Conservation (phyloP, 257 asterid species). For the Solanum peruvianum region DNA sequence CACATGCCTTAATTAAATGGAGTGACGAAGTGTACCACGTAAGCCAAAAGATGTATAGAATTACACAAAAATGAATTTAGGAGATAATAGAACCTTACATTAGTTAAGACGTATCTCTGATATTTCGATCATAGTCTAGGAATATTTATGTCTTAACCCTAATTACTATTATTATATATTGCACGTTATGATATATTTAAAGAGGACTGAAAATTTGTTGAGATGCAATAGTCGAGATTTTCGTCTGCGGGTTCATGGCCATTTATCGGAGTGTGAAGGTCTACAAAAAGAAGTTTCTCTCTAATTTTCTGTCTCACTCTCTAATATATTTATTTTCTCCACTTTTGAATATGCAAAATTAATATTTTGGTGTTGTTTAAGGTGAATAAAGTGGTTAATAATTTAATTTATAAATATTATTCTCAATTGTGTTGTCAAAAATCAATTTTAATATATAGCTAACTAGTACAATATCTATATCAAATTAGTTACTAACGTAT, state of each 20-base stretch:
- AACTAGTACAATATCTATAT: background rate
- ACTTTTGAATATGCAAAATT: background rate
- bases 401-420: background rate
- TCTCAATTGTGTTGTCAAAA: background rate
- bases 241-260: slow-evolving; percentile 30
- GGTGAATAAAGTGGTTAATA: background rate
- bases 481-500: background rate
- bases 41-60: no score
- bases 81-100: no score
- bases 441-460: background rate
- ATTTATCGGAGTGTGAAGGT: slow-evolving; percentile 40
- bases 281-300: slow-evolving; percentile 27
- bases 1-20: no score
- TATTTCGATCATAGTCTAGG: no score
- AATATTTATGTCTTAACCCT: no score
- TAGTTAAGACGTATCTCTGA: no score
- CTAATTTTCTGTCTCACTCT: background rate
- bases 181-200: background rate
- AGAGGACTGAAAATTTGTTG: background rate
- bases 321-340: background rate
- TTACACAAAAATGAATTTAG: no score
- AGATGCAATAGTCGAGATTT: slow-evolving; percentile 26
- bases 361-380: background rate
- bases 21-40: no score
- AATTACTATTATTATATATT: background rate